These are phyloP conservation scores for Magnaporthiopsis poae DNA, from an alignment of 2,329 filamentous ascomycete genomes.

Conservation along the genomic window DNA sequence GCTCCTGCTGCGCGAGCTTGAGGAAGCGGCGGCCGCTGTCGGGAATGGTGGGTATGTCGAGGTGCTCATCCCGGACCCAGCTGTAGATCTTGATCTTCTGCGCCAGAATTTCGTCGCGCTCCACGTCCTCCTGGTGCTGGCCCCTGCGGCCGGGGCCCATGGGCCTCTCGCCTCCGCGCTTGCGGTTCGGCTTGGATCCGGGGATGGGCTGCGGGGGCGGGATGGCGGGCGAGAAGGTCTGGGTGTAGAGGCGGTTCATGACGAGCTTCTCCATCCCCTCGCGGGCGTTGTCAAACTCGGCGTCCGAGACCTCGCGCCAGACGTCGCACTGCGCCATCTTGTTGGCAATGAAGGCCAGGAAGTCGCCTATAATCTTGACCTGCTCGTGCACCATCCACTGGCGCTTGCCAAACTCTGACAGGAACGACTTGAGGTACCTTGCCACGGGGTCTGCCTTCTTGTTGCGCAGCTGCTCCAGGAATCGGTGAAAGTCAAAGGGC, in stretches of 20 bases:
- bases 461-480: slow-evolving; percentile 88
- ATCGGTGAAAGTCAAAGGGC: slow-evolving; percentile 94
- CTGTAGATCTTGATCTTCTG: slow-evolving; percentile 96
- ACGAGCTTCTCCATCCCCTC: slow-evolving; percentile 99
- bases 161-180: slow-evolving; percentile 56
- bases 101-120: slow-evolving; percentile 86
- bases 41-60: slow-evolving; percentile 78
- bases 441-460: slow-evolving; percentile 97
- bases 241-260: slow-evolving; percentile 92
- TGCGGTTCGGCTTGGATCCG: slow-evolving; percentile 52
- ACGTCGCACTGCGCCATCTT: slow-evolving; percentile 98
- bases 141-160: slow-evolving; percentile 77
- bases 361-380: slow-evolving; percentile 96
- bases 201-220: slow-evolving; percentile 66
- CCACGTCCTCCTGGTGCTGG: slow-evolving; percentile 96
- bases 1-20: slow-evolving; percentile 80
- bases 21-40: slow-evolving; percentile 84
- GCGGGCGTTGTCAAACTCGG: slow-evolving; percentile 93
- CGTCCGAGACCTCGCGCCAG: slow-evolving; percentile 89
- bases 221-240: slow-evolving; percentile 94
- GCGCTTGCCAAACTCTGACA: slow-evolving; percentile 89
- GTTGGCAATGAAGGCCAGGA: slow-evolving; percentile 89
- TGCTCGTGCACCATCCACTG: slow-evolving; percentile 99
- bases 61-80: slow-evolving; percentile 85
- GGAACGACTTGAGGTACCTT: slow-evolving; percentile 85